A percentile compares a stretch with the other conserved stretches of the same genome.
phyloP scores from a whole-genome alignment of 495 filamentous ascomycete genomes.

The Jackrogersella multiformis region DNA sequence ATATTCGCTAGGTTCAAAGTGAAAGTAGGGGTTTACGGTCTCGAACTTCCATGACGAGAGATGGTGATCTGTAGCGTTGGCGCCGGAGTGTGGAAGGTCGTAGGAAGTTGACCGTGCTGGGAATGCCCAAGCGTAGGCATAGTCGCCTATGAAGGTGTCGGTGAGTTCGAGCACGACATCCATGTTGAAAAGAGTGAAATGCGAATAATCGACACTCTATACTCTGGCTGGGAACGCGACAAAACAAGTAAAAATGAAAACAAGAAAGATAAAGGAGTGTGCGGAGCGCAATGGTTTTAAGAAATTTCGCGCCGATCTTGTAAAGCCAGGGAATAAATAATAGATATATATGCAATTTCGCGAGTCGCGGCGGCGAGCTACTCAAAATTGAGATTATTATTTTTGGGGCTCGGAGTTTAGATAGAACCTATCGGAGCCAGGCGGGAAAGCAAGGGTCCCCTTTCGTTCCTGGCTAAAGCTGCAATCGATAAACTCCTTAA shows the following conservation, averaged over 20 bases:
- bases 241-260: background rate
- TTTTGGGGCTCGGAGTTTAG: constrained; percentile 33
- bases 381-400: constrained; percentile 10
- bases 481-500: constrained; percentile 21
- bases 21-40: constrained; percentile 76
- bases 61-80: constrained; percentile 50
- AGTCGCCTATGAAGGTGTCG: constrained; percentile 87
- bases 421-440: constrained; percentile 17
- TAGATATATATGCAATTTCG: constrained; percentile 42
- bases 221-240: background rate
- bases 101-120: constrained; percentile 67
- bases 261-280: constrained; percentile 15
- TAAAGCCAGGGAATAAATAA: constrained; percentile 17
- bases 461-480: constrained; percentile 30
- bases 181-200: constrained; percentile 63
- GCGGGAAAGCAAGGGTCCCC: background rate
- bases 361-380: constrained; percentile 20
- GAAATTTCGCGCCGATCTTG: constrained; percentile 19
- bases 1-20: constrained; percentile 74
- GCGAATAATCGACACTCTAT: constrained; percentile 5
- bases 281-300: background rate
- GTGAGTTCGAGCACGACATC: constrained; percentile 88
- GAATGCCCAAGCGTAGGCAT: constrained; percentile 74
- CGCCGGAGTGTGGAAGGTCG: constrained; percentile 48
- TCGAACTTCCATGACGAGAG: constrained; percentile 67